Conservation (phyloP, 345 rosid genomes). For the Citrus medica region DNA sequence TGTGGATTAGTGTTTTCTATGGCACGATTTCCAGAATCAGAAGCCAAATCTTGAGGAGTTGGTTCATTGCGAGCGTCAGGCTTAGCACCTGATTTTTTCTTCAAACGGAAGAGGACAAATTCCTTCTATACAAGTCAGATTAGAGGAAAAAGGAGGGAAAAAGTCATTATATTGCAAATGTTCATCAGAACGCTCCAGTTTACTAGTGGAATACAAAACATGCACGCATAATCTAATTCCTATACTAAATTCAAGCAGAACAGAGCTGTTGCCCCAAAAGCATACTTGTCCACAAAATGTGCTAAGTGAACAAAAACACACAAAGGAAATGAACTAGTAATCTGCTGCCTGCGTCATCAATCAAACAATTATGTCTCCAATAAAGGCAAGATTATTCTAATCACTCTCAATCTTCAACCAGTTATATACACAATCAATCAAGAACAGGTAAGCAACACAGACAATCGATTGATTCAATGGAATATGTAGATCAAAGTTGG, state of each 20-base stretch:
- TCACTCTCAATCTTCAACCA: not conserved
- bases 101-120: slow-evolving; percentile 22
- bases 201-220: not conserved
- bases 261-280: too few species aligned
- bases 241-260: not conserved
- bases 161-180: not conserved
- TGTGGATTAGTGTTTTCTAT: not conserved
- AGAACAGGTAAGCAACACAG: not conserved
- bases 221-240: not conserved
- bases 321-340: not conserved
- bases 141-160: not conserved
- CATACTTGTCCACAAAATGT: not conserved
- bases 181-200: not conserved
- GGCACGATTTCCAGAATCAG: not conserved
- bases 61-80: not conserved
- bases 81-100: not conserved
- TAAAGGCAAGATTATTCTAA: not conserved
- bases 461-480: too few species aligned
- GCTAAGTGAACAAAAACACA: not conserved
- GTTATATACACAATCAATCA: not conserved
- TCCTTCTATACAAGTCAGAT: not conserved
- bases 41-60: not conserved
- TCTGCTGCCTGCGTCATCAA: not conserved
- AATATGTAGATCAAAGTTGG: too few species aligned
- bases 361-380: not conserved